Evolutionary conservation across 2,329 filamentous ascomycete species (phyloP).

Genomic region (Colletotrichum paranaense): DNA sequence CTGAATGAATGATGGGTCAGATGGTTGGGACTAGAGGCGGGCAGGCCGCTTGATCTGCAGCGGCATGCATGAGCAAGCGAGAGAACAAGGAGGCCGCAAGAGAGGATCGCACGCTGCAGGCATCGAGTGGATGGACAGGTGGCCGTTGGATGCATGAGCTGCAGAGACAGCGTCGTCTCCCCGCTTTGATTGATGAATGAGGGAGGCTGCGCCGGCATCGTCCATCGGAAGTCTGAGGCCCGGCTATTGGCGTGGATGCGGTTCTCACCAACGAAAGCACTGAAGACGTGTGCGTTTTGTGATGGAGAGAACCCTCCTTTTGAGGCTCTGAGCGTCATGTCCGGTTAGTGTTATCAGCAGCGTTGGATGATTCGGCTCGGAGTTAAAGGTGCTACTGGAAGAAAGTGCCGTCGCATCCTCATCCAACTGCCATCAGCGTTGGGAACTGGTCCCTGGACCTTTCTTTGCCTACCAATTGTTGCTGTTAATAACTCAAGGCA

Average conservation of each 20-base stretch:
- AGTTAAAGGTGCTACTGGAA: neutral
- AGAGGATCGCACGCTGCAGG: slow-evolving; percentile 13
- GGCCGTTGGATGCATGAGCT: slow-evolving; percentile 14
- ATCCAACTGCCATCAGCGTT: neutral
- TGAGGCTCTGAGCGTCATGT: neutral
- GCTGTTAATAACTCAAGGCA: neutral
- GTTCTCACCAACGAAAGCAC: neutral
- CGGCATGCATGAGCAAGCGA: slow-evolving; percentile 19
- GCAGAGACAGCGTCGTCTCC: slow-evolving; percentile 5
- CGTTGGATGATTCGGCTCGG: neutral
- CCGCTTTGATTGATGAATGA: slow-evolving; percentile 4
- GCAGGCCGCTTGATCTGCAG: slow-evolving; percentile 28
- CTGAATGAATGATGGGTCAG: neutral
- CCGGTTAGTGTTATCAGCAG: neutral
- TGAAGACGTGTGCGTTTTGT: neutral
- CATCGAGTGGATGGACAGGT: slow-evolving; percentile 16
- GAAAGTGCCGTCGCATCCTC: slow-evolving; percentile 3
- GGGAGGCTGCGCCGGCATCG: neutral
- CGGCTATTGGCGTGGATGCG: neutral
- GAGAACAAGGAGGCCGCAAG: neutral
- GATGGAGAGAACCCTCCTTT: neutral
- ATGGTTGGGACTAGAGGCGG: slow-evolving; percentile 24
- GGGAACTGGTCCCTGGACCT: neutral
- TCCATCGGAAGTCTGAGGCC: neutral
- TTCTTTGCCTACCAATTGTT: neutral